These are phyloP conservation scores for Ganoderma sinense DNA, from an alignment of 1,284 basidiomycete genomes.

Conservation along the genomic window DNA sequence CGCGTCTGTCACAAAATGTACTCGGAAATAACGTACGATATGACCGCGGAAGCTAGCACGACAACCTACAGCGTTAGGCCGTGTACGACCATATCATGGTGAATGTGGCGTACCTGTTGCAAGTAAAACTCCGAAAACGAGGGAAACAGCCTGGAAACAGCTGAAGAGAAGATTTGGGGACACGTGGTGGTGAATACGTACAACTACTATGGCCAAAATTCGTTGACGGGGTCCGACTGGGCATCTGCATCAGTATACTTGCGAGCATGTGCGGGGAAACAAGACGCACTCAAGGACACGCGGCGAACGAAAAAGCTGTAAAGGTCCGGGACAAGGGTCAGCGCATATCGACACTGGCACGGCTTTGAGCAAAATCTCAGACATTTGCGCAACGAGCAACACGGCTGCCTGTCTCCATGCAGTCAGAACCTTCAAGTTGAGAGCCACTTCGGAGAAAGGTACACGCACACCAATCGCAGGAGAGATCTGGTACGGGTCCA, in stretches of 20 bases:
- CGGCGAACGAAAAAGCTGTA: constrained; percentile 14
- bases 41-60: not conserved
- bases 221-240: constrained; percentile 10
- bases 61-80: not conserved
- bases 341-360: not conserved
- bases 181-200: not conserved
- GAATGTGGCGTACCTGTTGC: not conserved
- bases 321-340: not conserved
- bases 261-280: too few species aligned
- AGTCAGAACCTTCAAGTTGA: not conserved
- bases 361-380: not conserved
- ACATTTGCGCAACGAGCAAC: constrained; percentile 13
- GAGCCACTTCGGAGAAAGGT: not conserved
- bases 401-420: not conserved
- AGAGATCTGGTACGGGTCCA: not conserved
- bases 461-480: not conserved
- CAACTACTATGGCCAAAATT: constrained; percentile 5
- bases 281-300: constrained; percentile 9
- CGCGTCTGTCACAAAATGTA: not conserved
- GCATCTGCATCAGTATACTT: not conserved
- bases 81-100: not conserved
- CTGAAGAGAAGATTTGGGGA: not conserved
- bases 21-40: not conserved
- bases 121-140: not conserved
- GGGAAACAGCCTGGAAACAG: not conserved